Conservation (phyloP, 441 rosid genomes). For the Arabidopsis hybrid region DNA sequence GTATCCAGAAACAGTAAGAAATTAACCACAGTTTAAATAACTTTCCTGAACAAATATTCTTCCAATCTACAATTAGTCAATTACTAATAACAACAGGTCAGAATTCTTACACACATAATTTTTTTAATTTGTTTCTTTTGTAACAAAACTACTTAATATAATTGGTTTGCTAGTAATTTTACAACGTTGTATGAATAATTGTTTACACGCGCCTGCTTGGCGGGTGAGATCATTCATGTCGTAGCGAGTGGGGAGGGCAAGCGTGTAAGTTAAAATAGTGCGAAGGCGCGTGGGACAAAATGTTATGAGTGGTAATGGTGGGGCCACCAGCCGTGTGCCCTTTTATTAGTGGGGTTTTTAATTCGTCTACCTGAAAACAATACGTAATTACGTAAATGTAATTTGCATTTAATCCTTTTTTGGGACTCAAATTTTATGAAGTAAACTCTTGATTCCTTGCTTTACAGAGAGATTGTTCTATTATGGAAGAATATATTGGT, state of each 20-base stretch:
- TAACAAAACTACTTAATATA: too few species aligned
- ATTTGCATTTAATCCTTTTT: background rate
- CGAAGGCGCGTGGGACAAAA: constrained; percentile 24
- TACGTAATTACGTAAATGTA: background rate
- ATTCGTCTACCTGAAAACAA: background rate
- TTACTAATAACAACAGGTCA: background rate
- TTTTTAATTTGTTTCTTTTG: background rate
- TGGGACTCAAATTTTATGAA: background rate
- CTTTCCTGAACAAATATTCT: constrained; percentile 10
- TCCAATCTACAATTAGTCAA: constrained; percentile 28
- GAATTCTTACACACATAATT: background rate
- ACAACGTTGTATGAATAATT: too few species aligned
- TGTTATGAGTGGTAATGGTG: constrained; percentile 30
- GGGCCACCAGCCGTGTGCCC: constrained; percentile 25
- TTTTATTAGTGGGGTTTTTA: constrained; percentile 25
- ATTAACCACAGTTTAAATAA: background rate
- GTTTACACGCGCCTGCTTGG: background rate
- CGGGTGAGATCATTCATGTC: background rate
- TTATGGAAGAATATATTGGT: background rate
- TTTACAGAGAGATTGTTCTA: constrained; percentile 16
- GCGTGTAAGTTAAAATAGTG: background rate
- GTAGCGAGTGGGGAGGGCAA: background rate
- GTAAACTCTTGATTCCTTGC: constrained; percentile 29
- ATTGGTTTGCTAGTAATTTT: background rate
- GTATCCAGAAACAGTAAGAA: constrained; percentile 7